Base-by-base conservation (phyloP, 176 grass and related monocot genomes). In the Eremochloa ophiuroides region DNA sequence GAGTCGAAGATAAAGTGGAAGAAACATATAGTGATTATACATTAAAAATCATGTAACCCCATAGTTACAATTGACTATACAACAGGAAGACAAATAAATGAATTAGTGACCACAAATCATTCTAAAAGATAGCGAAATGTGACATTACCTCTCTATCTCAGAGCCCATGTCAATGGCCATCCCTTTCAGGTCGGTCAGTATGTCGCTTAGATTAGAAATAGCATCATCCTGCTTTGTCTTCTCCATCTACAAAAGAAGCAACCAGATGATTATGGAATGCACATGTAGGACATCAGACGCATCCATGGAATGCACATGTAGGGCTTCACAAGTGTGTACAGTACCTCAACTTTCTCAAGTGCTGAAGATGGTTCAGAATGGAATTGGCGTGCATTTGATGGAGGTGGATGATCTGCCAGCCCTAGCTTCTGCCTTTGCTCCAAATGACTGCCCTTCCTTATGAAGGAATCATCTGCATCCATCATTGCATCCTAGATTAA, bases 161-260 rank as follows among this genome's bases (percentile, higher is more conserved):
- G 92, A 80, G 51, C 95, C 95, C 90, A 98, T 98, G 69, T 94
- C 95, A 73, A 84, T 17, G 9, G 95, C 95, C 95, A 93, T 98
- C 60, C 75, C 83, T 82, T 98, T 98, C 83, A 98, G 81, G 50
- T 94, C 90, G 10, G 64, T 83, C 66, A 98, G 71, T 75, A 98
- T 86, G 60, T 89, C 22, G 26, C 92, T 98, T 34, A 98, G 62
- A 87, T 98, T 79, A 77, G 92, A 94, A 31, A 98, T 79, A 5
- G 43, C 85, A n/a, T 91, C 92, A 68, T 94, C 92, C 86, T 98
- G 95, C 78, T 98, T 98, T 43, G 73, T 85, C 84, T 98, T 93
- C 80, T 98, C 95, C 59, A 87, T 60, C 95, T 98, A 83, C 22
- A 31, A 4, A 4, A 35, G 38, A 77, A 73, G 53, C 17, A 71